Base-by-base conservation (phyloP, 2,329 filamentous ascomycete genomes). In the Didymella glomerata region DNA sequence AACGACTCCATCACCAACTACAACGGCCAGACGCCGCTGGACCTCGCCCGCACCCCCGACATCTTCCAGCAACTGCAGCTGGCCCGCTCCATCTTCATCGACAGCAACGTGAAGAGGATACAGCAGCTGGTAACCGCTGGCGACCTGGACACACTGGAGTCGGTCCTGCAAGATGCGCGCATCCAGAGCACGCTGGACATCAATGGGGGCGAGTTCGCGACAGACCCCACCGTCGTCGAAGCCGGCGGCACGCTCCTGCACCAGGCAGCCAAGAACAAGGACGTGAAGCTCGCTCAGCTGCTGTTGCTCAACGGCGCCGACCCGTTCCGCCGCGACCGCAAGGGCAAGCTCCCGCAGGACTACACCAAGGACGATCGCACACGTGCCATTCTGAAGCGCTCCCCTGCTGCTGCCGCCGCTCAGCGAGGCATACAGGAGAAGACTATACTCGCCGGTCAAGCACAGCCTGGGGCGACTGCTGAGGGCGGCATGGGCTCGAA, bases 401-500 rank as follows among this genome's bases (percentile, higher is more conserved):
- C 94, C 0, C 95, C 95, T 6, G 95, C 95, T 13, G 95, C 95
- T 7, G 93, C 95, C 8, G 93, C 93, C 14, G 95, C 95, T 1
- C 95, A 98, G 78, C 86, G 94, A 54, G 93, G 93, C 36, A 97
- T 99, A 34, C 95, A 99, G 77, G 95, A 99, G 78, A 97, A 95
- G 81, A 95, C 93, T 0, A 96, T 99, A 3, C 84, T 99, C 16
- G 94, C 93, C 1, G 92, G 91, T 60, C 89, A 75, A 61, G 83
- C 83, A 6, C 79, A 83, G 9, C 81, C 86, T 25, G 82, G 88
- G 16, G 82, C 84, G 10, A 85, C 90, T 65, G 81, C 86, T 1
- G 86, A 88, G 36, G 77, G 77, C 48, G 81, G 83, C 16, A 77
- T 86, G 58, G 90, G 90, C 25, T 90, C 90, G 16, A 93, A 94